Evolutionary conservation across 2,329 filamentous ascomycete genomes (phyloP).

Genomic region (Colletotrichum musicola): DNA sequence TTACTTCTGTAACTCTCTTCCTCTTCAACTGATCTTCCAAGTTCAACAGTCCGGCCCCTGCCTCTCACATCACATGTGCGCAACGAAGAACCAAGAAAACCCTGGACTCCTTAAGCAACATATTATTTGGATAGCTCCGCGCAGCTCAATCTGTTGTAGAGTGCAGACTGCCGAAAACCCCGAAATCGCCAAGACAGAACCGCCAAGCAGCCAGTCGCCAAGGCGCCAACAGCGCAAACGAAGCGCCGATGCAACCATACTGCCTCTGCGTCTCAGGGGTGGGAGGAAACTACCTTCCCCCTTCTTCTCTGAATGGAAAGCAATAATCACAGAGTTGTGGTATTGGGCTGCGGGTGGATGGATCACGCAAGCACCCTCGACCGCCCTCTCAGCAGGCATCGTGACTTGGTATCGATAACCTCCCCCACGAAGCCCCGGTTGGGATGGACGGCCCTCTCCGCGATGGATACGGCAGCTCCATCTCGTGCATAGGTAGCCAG

Average conservation of each 20-base stretch:
- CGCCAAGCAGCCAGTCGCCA: conserved; percentile 20
- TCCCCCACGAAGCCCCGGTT: conserved; percentile 11
- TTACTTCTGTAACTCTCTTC: background rate
- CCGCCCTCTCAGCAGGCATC: conserved; percentile 15
- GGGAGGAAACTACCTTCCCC: conserved; percentile 32
- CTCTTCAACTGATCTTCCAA: background rate
- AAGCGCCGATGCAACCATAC: conserved; percentile 26
- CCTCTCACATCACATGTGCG: background rate
- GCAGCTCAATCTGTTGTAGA: background rate
- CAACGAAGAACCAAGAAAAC: background rate
- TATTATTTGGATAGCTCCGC: background rate
- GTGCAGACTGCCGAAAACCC: conserved; percentile 8
- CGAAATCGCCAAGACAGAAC: conserved; percentile 5
- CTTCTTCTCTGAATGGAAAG: conserved; percentile 19
- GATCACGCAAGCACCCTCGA: conserved; percentile 21
- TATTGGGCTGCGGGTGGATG: background rate
- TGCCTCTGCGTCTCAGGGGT: background rate
- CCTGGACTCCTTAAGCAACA: too few relatives aligned
- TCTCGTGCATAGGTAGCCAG: too few relatives aligned
- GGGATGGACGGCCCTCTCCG: background rate
- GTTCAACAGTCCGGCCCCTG: background rate
- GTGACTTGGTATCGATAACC: conserved; percentile 10
- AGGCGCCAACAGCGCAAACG: conserved; percentile 27
- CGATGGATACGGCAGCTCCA: background rate
- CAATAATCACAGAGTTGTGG: conserved; percentile 7